Evolutionary conservation across 129 eudicot genomes (phyloP), one percentile per base, ranked within the genome.

Genomic region (Chrysanthemum seticuspe): DNA sequence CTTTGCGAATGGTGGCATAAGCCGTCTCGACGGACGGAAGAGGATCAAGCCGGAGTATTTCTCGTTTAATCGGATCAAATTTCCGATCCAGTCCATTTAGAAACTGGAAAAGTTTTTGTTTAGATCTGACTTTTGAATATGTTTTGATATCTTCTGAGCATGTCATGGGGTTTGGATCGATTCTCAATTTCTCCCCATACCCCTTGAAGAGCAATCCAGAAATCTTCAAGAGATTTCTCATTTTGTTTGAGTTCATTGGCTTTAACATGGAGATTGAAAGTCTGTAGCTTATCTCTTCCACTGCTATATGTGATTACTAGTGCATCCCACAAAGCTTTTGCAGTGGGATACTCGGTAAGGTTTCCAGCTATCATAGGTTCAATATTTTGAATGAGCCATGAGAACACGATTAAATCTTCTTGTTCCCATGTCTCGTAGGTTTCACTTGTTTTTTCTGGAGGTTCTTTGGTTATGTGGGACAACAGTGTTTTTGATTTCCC

Each of bases 161-260:
- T 1, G 16, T 62, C 67, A 62, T 62, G 45, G 67, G 67, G 8
- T 62, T 62, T 62, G 67, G 67, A 13, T 21, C 44, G 14, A 15
- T 25, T 31, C 67, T 62, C 6, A 6, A 34, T 34, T 34, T 34
- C 40, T 34, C 40, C 40, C 40, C 40, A 5, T 34, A 34, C 40
- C 6, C 40, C 40, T 34, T 34, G 40, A 34, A 34, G 40, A 3
- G 40, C 40, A 3, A 34, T 34, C 40, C 67, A 62, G 1, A 21
- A 21, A 2, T 62, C 45, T 18, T 62, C n/a, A 9, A 62, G 67
- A 13, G 67, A 19, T 19, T 10, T 21, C 1, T 10, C 36, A 7
- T 12, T 31, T 13, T 62, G 67, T 8, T 62, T 25, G 14, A 62
- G 14, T 31, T 31, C 45, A 31, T 21, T 31, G 2, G 40, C 40